A percentile compares a stretch with the other conserved stretches of the same genome.
Evolutionary conservation across 2,329 filamentous ascomycete genomes (phyloP).

Genomic region (Colletotrichum camelliae): DNA sequence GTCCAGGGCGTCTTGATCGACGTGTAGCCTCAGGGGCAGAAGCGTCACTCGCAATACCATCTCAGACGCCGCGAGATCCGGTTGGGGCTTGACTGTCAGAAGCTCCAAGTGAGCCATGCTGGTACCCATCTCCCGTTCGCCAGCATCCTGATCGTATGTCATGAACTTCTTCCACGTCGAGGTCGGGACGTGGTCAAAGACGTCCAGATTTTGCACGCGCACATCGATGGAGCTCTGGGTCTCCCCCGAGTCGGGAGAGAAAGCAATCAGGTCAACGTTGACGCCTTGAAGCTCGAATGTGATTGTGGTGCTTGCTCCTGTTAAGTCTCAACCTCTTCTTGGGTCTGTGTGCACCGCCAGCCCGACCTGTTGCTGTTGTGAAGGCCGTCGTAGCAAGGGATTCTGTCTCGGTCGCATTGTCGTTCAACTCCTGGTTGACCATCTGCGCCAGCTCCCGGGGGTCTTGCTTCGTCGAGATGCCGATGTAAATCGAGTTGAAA

Average conservation of each 20-base stretch:
- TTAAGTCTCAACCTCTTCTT: conserved; percentile 72
- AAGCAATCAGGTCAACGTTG: conserved; percentile 80
- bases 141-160: conserved; percentile 87
- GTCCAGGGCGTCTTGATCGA: conserved; percentile 96
- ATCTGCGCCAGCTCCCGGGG: conserved; percentile 80
- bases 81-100: conserved; percentile 84
- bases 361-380: conserved; percentile 61
- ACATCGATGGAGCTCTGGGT: conserved; percentile 89
- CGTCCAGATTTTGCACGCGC: conserved; percentile 80
- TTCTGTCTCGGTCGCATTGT: conserved; percentile 86
- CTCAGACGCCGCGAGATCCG: conserved; percentile 85
- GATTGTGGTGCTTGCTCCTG: conserved; percentile 90
- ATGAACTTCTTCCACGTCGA: conserved; percentile 99
- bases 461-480: conserved; percentile 85
- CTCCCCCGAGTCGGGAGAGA: conserved; percentile 77
- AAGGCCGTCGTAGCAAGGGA: conserved; percentile 81
- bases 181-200: conserved; percentile 92
- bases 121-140: conserved; percentile 83
- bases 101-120: conserved; percentile 92
- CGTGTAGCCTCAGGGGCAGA: conserved; percentile 86
- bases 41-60: conserved; percentile 82
- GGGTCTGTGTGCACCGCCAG: conserved; percentile 43
- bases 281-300: conserved; percentile 91
- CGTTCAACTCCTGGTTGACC: conserved; percentile 89
- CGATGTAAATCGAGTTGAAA: conserved; percentile 99